Evolutionary conservation across 192 early-diverging fungal species (phyloP), one percentile per base, ranked within the genome.

Genomic region (Rhizoclosmatium globosum): DNA sequence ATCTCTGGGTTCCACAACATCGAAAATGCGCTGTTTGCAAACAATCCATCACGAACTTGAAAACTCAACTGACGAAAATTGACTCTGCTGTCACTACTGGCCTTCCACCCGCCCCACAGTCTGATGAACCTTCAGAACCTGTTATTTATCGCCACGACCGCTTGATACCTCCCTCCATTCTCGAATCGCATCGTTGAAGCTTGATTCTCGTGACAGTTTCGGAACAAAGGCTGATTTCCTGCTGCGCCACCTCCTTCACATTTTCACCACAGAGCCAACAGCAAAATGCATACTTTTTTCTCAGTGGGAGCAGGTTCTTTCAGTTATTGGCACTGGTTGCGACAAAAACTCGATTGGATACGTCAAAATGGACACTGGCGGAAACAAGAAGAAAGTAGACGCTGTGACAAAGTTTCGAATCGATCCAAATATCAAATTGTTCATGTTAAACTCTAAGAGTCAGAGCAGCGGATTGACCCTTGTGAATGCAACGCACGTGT

Each of bases 391-490:
- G 64, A 76, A 81, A 47, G 59, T 65, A 65, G 75, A 85, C 17
- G 57, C 81, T n/a, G 71, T 81, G 3, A 53, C 47, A 42, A 39
- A 66, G 77, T 90, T 88, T 67, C 59, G 48, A 11, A 62, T 57
- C 11, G 83, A 87, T 58, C 61, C 68, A 9, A 47, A 69, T 13
- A 53, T 85, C n/a, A 39, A 72, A 23, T 78, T 83, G 3, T 84
- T 90, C 45, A 85, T 90, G 84, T 74, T 90, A 9, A 81, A 90
- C 74, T 85, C 87, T 3, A 79, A 84, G 71, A 76, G 65, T 48
- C 89, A 90, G 76, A 82, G 80, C 62, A 78, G 77, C 48, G 89
- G 89, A 21, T 69, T 90, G 71, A 88, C 89, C 9, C 85, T 90
- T 47, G 84, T 86, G n/a, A 21, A 57, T 31, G 89, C 89, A n/a